Percentiles rank a stretch among this genome's conserved stretches.
phyloP scores from a whole-genome alignment of 179 eudicot species.

The Spergularia azorica region DNA sequence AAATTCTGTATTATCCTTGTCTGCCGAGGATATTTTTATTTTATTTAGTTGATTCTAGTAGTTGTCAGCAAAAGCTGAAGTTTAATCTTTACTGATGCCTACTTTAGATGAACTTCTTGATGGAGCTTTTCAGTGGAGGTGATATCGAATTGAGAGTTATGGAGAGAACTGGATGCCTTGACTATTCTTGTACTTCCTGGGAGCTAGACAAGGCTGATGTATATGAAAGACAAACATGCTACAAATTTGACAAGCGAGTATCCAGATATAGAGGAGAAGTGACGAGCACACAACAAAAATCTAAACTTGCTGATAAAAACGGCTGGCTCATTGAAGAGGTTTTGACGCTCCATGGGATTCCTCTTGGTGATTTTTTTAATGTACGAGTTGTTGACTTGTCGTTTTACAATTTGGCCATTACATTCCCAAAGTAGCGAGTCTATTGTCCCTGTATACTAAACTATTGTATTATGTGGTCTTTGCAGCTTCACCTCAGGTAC shows the following conservation, averaged over 20 bases:
- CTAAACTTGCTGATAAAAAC: conserved; percentile 61
- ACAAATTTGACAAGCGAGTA: conserved; percentile 68
- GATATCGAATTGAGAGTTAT: conserved; percentile 69
- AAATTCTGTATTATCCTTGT: too few relatives aligned
- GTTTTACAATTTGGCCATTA: background rate
- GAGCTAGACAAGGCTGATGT: conserved; percentile 74
- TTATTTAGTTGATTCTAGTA: too few relatives aligned
- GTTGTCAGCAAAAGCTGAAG: conserved; percentile 5
- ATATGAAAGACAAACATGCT: conserved; percentile 72
- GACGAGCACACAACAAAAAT: conserved; percentile 78
- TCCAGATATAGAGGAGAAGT: conserved; percentile 93
- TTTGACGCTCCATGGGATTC: conserved; percentile 89
- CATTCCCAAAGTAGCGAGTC: background rate
- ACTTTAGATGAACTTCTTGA: conserved; percentile 64
- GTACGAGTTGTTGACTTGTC: conserved; percentile 42
- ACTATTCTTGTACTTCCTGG: conserved; percentile 83
- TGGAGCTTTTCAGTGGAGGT: conserved; percentile 80
- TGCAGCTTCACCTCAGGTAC: conserved; percentile 83
- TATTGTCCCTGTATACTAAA: conserved; percentile 9
- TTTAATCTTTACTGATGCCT: conserved; percentile 17
- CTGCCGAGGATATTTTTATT: too few relatives aligned
- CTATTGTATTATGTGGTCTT: conserved; percentile 8
- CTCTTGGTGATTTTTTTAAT: conserved; percentile 77
- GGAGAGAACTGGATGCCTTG: conserved; percentile 85
- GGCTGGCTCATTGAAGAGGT: conserved; percentile 95